Base-by-base conservation (phyloP, 371 early-diverging fungal genomes). In the Mortierella sp. region DNA sequence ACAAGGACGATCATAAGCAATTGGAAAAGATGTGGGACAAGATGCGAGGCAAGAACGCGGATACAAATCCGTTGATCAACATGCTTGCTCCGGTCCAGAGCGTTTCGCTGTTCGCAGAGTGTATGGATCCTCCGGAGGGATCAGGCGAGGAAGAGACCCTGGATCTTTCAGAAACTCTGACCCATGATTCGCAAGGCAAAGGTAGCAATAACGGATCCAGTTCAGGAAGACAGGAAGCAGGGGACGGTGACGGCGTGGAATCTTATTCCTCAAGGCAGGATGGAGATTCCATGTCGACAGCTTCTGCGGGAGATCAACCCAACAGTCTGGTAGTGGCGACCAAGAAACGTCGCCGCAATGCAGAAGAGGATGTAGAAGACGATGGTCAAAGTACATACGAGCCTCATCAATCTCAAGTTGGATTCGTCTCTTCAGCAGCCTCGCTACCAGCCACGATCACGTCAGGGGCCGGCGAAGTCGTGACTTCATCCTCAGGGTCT, bases 1-100 rank as follows among this genome's bases (percentile, higher is more conserved):
- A 88, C 61, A 89, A 89, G 69, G 90, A 89, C 52, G 88, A 89
- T 65, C 85, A 85, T 31, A 86, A 85, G 43, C 90, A 89, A 61
- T 74, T 87, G 38, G 82, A 86, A 47, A 86, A 86, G 58, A 80
- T 84, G 69, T 72, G 83, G 78, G 86, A 86, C 57, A 86, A 85
- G 54, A 80, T 85, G 81, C 78, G 82, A 31, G 83, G 84, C 58
- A 80, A 79, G 46, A 61, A 64, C 21, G 69, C 49, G 21, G 80
- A 72, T 34, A 69, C 63, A 4, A 63, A 71, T 26, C 71, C 71
- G 3, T 42, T 74, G 23, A 46, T 62, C 28, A 58, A 39, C 26
- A 71, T 76, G 66, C 58, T 72, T 57, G 79, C 72, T 9, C 74
- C 81, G 12, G 73, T 65, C 38, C 72, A 70, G 48, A 43, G n/a